phyloP scores from a whole-genome alignment of 2,329 filamentous ascomycete species.

The Teratosphaeria epicoccoides region DNA sequence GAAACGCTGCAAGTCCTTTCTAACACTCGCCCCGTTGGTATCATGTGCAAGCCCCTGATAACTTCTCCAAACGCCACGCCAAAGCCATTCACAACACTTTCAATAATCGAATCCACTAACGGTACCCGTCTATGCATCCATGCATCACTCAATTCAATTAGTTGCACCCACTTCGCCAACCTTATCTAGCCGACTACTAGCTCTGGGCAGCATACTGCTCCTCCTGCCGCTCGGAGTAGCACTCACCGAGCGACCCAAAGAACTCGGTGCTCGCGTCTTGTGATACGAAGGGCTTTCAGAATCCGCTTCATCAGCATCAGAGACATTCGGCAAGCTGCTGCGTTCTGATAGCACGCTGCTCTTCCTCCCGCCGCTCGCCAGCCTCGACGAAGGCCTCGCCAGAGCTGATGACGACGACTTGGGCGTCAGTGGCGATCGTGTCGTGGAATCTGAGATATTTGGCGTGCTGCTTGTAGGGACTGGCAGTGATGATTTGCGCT shows the following conservation, averaged over 20 bases:
- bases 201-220: constrained; percentile 13
- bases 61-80: neutral
- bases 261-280: constrained; percentile 11
- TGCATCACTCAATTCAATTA: neutral
- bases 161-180: neutral
- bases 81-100: neutral
- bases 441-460: constrained; percentile 4
- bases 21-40: neutral
- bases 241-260: neutral
- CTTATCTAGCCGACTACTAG: constrained; percentile 1
- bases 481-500: constrained; percentile 5
- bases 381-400: constrained; percentile 4
- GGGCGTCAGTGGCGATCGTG: constrained; percentile 5
- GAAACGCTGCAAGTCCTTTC: neutral
- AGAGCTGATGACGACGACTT: constrained; percentile 13
- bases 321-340: constrained; percentile 4
- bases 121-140: neutral
- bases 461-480: neutral
- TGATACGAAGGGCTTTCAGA: constrained; percentile 16
- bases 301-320: constrained; percentile 21
- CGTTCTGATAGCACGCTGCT: constrained; percentile 14
- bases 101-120: neutral
- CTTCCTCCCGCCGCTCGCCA: constrained; percentile 8
- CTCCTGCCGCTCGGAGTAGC: constrained; percentile 8
- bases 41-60: neutral